Base-by-base conservation (phyloP, 177 flowering plant genomes). In the Telopea speciosissima region DNA sequence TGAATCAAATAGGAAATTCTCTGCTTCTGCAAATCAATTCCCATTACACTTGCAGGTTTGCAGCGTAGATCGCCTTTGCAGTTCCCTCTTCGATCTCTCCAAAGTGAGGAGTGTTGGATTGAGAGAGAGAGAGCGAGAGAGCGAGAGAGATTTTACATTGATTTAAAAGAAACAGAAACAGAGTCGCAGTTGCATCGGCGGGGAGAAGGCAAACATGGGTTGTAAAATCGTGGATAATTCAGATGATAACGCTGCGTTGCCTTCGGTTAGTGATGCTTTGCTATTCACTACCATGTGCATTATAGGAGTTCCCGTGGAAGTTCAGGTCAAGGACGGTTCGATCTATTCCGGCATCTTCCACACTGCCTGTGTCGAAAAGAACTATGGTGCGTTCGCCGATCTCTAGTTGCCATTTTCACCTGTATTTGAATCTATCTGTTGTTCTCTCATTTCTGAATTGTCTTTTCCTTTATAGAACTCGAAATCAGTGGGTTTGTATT, bases 281-380 rank as follows among this genome's bases (percentile, higher is more conserved):
- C 81, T 92, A 23, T 83, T 81, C 71, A 75, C 89, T 44, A 92
- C 90, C 63, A 82, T 92, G 87, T 84, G 86, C 79, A 81, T 92
- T 70, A 70, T 92, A 72, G 93, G 92, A 21, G 79, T 85, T 33
- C 90, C 89, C 0, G 95, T 92, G 12, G 90, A 92, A 31, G 95
- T 89, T 59, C 89, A 88, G 72, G 78, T 84, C 72, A 92, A 77
- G 69, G 92, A 92, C 44, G 97, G 96, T 28, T 87, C 96, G 16
- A 73, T 85, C 67, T 90, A 81, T 75, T 82, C 90, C 44, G 96
- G 97, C 73, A 83, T 86, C 70, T 88, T 92, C 72, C 79, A 89
- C 82, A 90, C 96, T 49, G 89, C 90, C 16, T 81, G 75, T 65
- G 70, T 80, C 24, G 86, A 86, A 24, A 70, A 74, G 23, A 86